Conservation (phyloP, 768 basidiomycete genomes). For the Pleurotus platypus region DNA sequence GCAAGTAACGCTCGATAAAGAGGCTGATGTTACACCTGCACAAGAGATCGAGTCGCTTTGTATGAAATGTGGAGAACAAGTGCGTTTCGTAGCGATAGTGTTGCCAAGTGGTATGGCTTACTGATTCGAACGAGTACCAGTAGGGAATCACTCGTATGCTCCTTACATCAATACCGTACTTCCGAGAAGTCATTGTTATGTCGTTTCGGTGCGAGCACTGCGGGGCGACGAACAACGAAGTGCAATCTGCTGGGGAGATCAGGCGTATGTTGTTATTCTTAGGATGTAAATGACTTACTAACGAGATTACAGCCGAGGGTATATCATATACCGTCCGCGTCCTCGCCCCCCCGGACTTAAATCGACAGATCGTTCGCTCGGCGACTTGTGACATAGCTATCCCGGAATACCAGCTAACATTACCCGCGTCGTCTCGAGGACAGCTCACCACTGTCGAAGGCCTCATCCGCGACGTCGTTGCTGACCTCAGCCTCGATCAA, state of each 20-base stretch:
- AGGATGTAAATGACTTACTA: neutral
- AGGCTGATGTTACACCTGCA: conserved; percentile 62
- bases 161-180: conserved; percentile 92
- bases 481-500: conserved; percentile 80
- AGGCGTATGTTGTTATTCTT: conserved; percentile 52
- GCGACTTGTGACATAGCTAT: conserved; percentile 76
- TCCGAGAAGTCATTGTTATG: conserved; percentile 92
- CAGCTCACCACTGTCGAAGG: conserved; percentile 98
- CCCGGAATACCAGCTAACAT: conserved; percentile 87
- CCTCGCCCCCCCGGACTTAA: conserved; percentile 69
- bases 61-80: conserved; percentile 92
- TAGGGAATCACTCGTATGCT: conserved; percentile 89
- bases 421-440: conserved; percentile 79
- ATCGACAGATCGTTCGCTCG: conserved; percentile 93
- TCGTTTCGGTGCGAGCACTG: conserved; percentile 96
- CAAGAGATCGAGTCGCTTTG: conserved; percentile 90
- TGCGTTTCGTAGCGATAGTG: conserved; percentile 26
- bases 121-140: conserved; percentile 17
- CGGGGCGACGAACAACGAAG: conserved; percentile 86
- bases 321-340: conserved; percentile 78
- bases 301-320: conserved; percentile 63
- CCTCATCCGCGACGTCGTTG: conserved; percentile 74
- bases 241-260: conserved; percentile 85
- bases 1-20: conserved; percentile 24
- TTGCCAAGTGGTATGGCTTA: neutral